Conservation (phyloP, 2,329 filamentous ascomycete species). For the Pezicula radicicola region DNA sequence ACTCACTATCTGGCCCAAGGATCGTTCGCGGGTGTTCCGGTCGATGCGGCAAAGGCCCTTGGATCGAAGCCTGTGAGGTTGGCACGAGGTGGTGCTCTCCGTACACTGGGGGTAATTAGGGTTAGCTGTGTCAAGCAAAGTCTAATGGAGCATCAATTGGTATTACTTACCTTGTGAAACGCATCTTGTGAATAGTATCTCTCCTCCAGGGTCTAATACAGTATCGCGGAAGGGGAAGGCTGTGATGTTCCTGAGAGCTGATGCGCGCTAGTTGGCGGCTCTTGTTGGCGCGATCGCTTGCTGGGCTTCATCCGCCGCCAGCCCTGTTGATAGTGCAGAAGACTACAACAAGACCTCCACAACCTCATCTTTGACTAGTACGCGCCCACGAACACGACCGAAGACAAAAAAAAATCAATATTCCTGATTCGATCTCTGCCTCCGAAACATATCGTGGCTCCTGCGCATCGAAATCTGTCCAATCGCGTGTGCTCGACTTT, state of each 20-base stretch:
- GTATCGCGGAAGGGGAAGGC: background rate
- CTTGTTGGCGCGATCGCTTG: background rate
- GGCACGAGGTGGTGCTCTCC: constrained; percentile 39
- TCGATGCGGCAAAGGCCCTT: constrained; percentile 71
- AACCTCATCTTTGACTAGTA: constrained; percentile 1
- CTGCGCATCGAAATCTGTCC: background rate
- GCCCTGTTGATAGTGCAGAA: background rate
- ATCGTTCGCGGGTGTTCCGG: constrained; percentile 59
- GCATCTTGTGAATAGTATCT: constrained; percentile 23
- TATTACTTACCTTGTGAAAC: constrained; percentile 24
- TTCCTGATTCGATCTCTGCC: background rate
- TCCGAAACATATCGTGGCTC: background rate
- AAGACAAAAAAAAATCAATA: no score
- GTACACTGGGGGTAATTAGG: constrained; percentile 22
- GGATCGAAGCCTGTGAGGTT: constrained; percentile 94
- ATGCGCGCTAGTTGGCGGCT: background rate
- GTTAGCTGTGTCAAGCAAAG: background rate
- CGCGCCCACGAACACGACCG: background rate
- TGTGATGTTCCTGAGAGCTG: background rate
- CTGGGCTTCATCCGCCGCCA: background rate
- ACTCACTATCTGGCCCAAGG: constrained; percentile 65
- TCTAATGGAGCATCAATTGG: constrained; percentile 4
- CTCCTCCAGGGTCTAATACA: constrained; percentile 12
- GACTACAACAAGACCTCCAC: background rate
- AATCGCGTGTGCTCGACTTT: constrained; percentile 18